Base-by-base conservation (phyloP, 768 basidiomycete genomes). In the Pisolithus orientalis region DNA sequence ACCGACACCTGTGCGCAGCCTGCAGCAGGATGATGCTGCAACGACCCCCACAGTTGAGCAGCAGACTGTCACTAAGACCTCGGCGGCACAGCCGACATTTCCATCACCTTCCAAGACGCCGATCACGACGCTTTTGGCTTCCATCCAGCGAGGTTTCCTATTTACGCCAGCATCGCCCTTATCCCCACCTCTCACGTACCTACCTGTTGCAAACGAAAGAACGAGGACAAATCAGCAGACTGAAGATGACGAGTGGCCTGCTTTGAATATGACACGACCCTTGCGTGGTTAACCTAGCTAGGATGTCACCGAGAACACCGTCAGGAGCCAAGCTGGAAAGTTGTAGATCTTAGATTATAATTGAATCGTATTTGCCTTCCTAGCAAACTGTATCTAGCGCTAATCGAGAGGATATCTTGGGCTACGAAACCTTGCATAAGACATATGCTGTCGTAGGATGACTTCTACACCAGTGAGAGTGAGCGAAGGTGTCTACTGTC, bases 81-180 rank as follows among this genome's bases (percentile, higher is more conserved):
- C 53, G 28, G 44, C 10, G 21, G 56, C 47, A 6, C n/a, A 37
- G 42, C 50, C 43, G 8, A 1, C 39, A n/a, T 42, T 39, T 0
- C 49, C 32, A 11, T 32, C 53, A 28, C 66, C 67, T 13, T 59
- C 58, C 4, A 79, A 73, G 55, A 87, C 85, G 29, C 85, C 85
- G 2, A 87, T 87, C 45, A 85, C 85, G 6, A 71, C 79, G 8
- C 74, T 87, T 29, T 67, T 83, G 43, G 70, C 74, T 14, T 68
- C 83, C 3, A 87, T 87, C 51, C 77, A 87, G 56, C 77, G 75
- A 14, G 85, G 84, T 31, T 87, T 87, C 64, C 64, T 83, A n/a
- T 76, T 80, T 57, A 81, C 83, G 4, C 84, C 83, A 14, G 73
- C 71, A n/a, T 75, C 79, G 1, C 82, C 83, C 2, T 70, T 85